phyloP scores from a whole-genome alignment of 495 filamentous ascomycete genomes.

The Podospora conica region DNA sequence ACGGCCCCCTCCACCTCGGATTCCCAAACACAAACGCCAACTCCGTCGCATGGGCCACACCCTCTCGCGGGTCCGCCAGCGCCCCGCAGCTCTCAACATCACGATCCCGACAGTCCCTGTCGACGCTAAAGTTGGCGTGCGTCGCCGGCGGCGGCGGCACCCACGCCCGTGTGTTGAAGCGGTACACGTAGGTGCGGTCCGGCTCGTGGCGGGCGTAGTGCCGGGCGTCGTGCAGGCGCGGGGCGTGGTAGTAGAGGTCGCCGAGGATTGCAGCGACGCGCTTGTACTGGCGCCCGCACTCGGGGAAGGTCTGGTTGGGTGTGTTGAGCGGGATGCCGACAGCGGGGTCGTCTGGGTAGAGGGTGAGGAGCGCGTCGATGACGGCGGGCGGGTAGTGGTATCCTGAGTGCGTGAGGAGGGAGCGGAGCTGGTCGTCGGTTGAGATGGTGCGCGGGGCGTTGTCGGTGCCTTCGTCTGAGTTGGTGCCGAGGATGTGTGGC shows the following conservation, averaged over 20 bases:
- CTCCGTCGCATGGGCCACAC: constrained; percentile 33
- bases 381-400: constrained; percentile 23
- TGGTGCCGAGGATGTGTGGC: constrained; percentile 54
- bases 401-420: constrained; percentile 23
- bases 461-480: constrained; percentile 57
- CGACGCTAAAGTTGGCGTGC: constrained; percentile 6
- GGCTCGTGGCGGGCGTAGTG: constrained; percentile 17
- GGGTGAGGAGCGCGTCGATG: constrained; percentile 31
- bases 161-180: constrained; percentile 32
- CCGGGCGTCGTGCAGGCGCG: constrained; percentile 24
- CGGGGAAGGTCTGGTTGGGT: constrained; percentile 24
- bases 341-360: constrained; percentile 32
- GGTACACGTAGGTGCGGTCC: constrained; percentile 24
- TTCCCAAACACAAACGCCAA: constrained; percentile 32
- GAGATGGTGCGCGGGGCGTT: constrained; percentile 42
- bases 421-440: constrained; percentile 38
- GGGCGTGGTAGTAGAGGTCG: constrained; percentile 33
- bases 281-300: constrained; percentile 30
- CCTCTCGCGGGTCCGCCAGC: constrained; percentile 28
- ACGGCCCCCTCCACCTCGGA: constrained; percentile 26
- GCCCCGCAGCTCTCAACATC: not conserved
- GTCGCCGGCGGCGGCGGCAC: not conserved
- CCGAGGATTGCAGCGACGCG: constrained; percentile 31
- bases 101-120: constrained; percentile 8
- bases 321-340: constrained; percentile 29